phyloP scores from a whole-genome alignment of 768 basidiomycete genomes.

The Auriscalpium vulgare region DNA sequence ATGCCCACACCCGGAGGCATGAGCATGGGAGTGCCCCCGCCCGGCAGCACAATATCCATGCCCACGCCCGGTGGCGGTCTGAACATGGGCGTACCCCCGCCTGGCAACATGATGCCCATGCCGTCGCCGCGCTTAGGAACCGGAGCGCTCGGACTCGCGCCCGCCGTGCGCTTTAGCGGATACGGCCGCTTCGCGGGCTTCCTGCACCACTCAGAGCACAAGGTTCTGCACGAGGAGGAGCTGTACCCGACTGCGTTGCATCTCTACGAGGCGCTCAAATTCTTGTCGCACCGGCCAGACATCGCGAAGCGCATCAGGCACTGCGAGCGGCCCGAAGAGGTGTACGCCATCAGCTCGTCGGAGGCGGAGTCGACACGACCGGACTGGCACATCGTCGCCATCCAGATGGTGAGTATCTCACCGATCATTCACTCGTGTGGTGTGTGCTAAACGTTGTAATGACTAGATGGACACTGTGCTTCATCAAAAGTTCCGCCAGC shows the following conservation, averaged over 20 bases:
- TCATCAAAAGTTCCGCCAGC: constrained; percentile 63
- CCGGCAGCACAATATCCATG: not conserved
- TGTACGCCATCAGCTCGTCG: constrained; percentile 27
- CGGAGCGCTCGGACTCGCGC: constrained; percentile 5
- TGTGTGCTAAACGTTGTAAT: not conserved
- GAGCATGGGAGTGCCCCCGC: constrained; percentile 10
- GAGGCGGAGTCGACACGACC: constrained; percentile 27
- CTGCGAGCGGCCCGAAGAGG: constrained; percentile 31
- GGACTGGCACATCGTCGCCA: constrained; percentile 51
- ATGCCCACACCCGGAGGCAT: constrained; percentile 3
- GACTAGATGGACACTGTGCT: constrained; percentile 63
- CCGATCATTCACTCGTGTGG: not conserved
- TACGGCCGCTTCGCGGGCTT: constrained; percentile 35
- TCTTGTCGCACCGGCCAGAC: constrained; percentile 38
- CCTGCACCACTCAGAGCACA: constrained; percentile 60
- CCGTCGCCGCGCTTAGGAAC: constrained; percentile 14
- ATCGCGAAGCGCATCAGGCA: constrained; percentile 50
- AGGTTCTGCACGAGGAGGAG: constrained; percentile 44
- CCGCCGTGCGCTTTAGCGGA: constrained; percentile 22
- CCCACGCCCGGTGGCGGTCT: constrained; percentile 12
- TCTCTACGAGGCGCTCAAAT: constrained; percentile 72
- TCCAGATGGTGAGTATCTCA: constrained; percentile 37
- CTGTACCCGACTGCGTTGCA: constrained; percentile 66
- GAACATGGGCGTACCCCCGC: constrained; percentile 10
- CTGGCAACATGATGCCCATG: not conserved